These are phyloP conservation scores for Metarhizium sp. DNA, from an alignment of 2,329 filamentous ascomycete genomes.

Conservation along the genomic window DNA sequence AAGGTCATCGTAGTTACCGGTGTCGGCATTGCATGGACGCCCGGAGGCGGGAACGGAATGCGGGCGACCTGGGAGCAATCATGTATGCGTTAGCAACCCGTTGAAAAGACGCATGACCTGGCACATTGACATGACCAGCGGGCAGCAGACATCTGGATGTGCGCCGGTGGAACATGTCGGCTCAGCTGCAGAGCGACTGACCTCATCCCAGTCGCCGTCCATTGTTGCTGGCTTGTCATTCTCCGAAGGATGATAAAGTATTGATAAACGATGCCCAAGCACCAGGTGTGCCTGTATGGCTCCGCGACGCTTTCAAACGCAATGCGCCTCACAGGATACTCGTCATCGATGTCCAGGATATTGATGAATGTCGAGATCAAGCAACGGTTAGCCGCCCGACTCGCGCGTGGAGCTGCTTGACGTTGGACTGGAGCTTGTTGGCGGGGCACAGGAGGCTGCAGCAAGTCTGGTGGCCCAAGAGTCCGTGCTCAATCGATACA, in stretches of 20 bases:
- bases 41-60: slow-evolving; percentile 70
- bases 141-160: not conserved
- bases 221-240: slow-evolving; percentile 37
- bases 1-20: slow-evolving; percentile 76
- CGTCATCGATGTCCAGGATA: not conserved
- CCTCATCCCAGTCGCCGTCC: slow-evolving; percentile 63
- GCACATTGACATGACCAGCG: not conserved
- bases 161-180: not conserved
- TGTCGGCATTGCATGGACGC: slow-evolving; percentile 58
- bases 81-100: slow-evolving; percentile 2
- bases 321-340: not conserved
- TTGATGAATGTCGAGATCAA: slow-evolving; percentile 2
- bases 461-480: too few relatives aligned
- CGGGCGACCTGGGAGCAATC: slow-evolving; percentile 55
- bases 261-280: slow-evolving; percentile 4
- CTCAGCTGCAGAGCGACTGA: slow-evolving; percentile 14
- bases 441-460: not conserved
- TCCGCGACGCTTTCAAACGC: slow-evolving; percentile 4
- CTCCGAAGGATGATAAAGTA: slow-evolving; percentile 24
- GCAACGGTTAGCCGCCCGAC: not conserved
- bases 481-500: too few relatives aligned
- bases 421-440: not conserved
- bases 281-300: slow-evolving; percentile 3
- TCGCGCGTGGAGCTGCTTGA: not conserved
- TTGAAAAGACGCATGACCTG: not conserved